Conservation (phyloP, 176 grass and related monocot genomes). For the Oryza nivara region DNA sequence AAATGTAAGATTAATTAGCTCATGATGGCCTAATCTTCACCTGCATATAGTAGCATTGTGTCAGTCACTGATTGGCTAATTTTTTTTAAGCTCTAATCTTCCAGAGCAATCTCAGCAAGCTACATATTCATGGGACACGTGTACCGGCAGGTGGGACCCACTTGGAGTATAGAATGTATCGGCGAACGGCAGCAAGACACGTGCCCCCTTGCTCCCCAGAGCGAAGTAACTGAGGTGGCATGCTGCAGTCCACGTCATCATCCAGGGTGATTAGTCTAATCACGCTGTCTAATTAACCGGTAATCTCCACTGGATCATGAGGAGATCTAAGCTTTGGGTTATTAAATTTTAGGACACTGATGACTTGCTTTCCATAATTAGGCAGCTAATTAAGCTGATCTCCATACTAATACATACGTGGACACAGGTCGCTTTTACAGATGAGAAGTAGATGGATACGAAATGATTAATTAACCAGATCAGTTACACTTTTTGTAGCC, state of each 20-base stretch:
- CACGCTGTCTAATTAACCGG: not conserved
- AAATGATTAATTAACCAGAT: not conserved
- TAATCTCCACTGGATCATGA: conserved; percentile 12
- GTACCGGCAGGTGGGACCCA: not conserved
- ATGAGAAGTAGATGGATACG: not conserved
- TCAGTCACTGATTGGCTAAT: not conserved
- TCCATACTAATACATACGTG: not conserved
- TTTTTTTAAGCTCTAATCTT: not conserved
- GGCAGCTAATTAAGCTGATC: not conserved
- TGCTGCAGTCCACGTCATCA: conserved; percentile 26
- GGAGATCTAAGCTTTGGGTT: conserved; percentile 29
- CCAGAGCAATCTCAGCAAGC: not conserved
- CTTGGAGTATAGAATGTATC: not conserved
- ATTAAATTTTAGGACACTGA: conserved; percentile 18
- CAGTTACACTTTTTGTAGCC: not conserved
- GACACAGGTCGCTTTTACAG: not conserved
- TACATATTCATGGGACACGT: not conserved
- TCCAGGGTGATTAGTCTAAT: conserved; percentile 26
- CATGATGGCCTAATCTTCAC: conserved; percentile 9
- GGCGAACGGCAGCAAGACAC: not conserved
- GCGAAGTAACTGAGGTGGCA: conserved; percentile 29
- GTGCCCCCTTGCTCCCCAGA: conserved; percentile 14
- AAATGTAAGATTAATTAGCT: not conserved
- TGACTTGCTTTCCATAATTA: conserved; percentile 20
- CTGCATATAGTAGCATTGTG: not conserved